Evolutionary conservation across 768 basidiomycete genomes (phyloP), one percentile per base, ranked within the genome.

Genomic region (Boletus fagicola): DNA sequence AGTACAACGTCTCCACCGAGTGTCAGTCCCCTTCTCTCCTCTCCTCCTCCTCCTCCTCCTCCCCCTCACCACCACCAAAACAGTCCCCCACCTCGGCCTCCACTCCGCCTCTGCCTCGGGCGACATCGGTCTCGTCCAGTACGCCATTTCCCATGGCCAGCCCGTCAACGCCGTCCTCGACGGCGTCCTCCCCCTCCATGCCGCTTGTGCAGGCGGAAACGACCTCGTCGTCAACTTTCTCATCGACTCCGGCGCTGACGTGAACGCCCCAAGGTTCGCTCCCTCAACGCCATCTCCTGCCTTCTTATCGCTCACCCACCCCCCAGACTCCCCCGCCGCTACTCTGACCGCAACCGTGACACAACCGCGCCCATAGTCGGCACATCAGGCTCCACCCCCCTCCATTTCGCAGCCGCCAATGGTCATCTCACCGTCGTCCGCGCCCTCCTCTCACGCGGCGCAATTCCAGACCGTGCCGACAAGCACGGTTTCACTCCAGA

Each of bases 341-440:
- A 89, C 68, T 87, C 87, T 39, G 87, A 88, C 69, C 82, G 79
- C 67, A 83, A 77, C 58, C 79, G 88, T 52, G 85, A 87, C 65
- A 65, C 83, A 18, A 80, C 87, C 35, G 80, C 80, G 4, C 86
- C 87, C 51, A 89, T 89, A 64, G 83, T 90, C 43, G 90, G 88
- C 45, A 83, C 85, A 8, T 87, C 88, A n/a, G 95, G 94, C 33
- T 89, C 90, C 4, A 97, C 96, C 0, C 93, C 97, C 0, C 85
- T 98, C 26, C 97, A 99, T 70, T 99, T 98, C 69, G 96, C 97
- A 15, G 90, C 94, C 35, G 94, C 96, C 30, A 94, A 97, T 65
- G 95, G 95, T 4, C 92, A 99, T 74, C 83, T 83, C 31, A 73
- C 79, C 26, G 85, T 94, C 63, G 84, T 94, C 45, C 80, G 79